Evolutionary conservation across 2,329 filamentous ascomycete species (phyloP).

Genomic region (Phoma sp.): DNA sequence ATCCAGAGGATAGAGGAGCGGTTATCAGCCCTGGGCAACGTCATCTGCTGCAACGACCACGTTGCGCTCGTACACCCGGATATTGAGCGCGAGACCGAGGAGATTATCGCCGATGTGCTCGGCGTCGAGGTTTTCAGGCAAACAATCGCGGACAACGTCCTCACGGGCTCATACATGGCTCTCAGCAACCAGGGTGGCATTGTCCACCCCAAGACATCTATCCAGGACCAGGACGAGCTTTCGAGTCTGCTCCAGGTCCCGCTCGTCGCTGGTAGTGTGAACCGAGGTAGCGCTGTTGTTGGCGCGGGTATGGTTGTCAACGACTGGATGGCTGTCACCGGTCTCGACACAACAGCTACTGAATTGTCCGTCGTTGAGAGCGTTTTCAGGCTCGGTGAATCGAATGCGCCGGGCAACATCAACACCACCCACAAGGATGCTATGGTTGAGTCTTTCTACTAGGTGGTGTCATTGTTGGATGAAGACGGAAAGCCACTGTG

Average conservation of each 20-base stretch:
- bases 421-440: constrained; percentile 91
- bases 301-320: constrained; percentile 97
- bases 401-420: constrained; percentile 72
- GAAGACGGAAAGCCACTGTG: no score
- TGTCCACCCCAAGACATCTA: constrained; percentile 94
- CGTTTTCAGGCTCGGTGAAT: constrained; percentile 89
- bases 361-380: constrained; percentile 96
- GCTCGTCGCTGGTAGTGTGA: constrained; percentile 91
- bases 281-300: constrained; percentile 92
- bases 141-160: constrained; percentile 95
- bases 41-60: constrained; percentile 96
- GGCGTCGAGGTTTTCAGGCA: constrained; percentile 91
- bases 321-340: constrained; percentile 93
- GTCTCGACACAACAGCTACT: constrained; percentile 93
- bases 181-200: constrained; percentile 95
- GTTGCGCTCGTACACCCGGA: constrained; percentile 96
- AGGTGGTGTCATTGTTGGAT: constrained; percentile 39
- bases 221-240: constrained; percentile 98
- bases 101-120: constrained; percentile 95
- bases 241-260: constrained; percentile 92
- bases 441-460: constrained; percentile 99
- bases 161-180: constrained; percentile 96
- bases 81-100: constrained; percentile 95
- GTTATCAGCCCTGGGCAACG: constrained; percentile 92
- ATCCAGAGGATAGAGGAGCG: constrained; percentile 98